Evolutionary conservation across 2,329 filamentous ascomycete species (phyloP).

Genomic region (Mycogone perniciosa): DNA sequence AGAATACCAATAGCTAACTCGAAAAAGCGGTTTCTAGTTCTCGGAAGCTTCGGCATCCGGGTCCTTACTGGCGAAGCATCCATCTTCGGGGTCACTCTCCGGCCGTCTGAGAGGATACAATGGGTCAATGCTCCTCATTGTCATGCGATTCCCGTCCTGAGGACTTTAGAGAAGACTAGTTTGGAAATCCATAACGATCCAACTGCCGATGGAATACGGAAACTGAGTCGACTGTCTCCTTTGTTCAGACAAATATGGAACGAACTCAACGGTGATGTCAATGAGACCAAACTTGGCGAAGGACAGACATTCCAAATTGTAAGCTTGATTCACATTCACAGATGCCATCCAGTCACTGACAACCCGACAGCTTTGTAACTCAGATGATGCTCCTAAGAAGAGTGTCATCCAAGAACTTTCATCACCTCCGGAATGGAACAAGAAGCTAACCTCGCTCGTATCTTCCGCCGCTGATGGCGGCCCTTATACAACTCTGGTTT

Average conservation of each 20-base stretch:
- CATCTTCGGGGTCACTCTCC: slow-evolving; percentile 58
- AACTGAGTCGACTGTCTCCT: slow-evolving; percentile 56
- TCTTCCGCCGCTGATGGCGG: slow-evolving; percentile 25
- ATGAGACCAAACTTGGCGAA: slow-evolving; percentile 10
- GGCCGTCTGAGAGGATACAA: slow-evolving; percentile 37
- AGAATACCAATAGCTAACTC: slow-evolving; percentile 15
- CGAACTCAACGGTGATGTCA: slow-evolving; percentile 24
- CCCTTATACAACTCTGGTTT: slow-evolving; percentile 48
- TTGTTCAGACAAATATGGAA: slow-evolving; percentile 64
- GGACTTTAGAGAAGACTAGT: slow-evolving; percentile 41
- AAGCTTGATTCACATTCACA: slow-evolving; percentile 15
- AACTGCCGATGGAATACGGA: slow-evolving; percentile 40
- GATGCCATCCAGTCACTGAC: slow-evolving; percentile 17
- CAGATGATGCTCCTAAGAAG: slow-evolving; percentile 45
- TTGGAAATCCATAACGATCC: slow-evolving; percentile 53
- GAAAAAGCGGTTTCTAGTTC: slow-evolving; percentile 51
- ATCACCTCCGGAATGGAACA: slow-evolving; percentile 56
- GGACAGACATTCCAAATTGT: slow-evolving; percentile 45
- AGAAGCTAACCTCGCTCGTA: slow-evolving; percentile 44
- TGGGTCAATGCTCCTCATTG: slow-evolving; percentile 63
- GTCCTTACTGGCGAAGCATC: slow-evolving; percentile 57
- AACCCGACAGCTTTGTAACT: slow-evolving; percentile 42
- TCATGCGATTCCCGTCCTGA: slow-evolving; percentile 62
- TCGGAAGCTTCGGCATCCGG: slow-evolving; percentile 63
- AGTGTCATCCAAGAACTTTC: slow-evolving; percentile 47